Base-by-base conservation (phyloP, 208 protist species). In the Trypanosoma scelopori region DNA sequence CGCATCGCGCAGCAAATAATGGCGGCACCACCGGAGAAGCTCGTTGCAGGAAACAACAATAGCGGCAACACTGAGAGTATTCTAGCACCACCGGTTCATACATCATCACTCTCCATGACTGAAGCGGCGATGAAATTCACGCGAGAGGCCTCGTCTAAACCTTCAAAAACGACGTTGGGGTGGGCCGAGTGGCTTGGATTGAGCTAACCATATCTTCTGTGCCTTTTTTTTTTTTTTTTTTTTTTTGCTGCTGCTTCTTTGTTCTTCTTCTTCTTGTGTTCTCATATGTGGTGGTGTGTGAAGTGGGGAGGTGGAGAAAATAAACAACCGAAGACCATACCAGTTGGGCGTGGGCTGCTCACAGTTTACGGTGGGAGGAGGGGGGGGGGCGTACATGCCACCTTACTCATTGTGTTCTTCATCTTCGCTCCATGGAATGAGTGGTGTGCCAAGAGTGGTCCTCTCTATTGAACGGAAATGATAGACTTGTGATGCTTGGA, bases 111-210 rank as follows among this genome's bases (percentile, higher is more conserved):
- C 5, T 1, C 12, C 27, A 63, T 71, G 66, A 53, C 66, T 11
- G 39, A 48, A 15, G 66, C 48, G 22, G 55, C 57, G 25, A 12
- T 65, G 58, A 32, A 35, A 37, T 60, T 28, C 37, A 47, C 37
- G 37, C 37, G 66, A 35, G 5, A 23, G 39, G 7, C 41, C 25
- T 45, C 65, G 32, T 13, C 46, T 6, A 20, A 16, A 3, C 65
- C 61, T 27, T 39, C 28, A 12, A 7, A 27, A 25, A 16, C 35
- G 53, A 37, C 13, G 27, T 46, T 76, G 25, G 52, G 47, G 7
- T 71, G 56, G 51, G 59, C 51, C 5, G 58, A 50, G 25, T 65
- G 65, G 52, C 30, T 64, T 37, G 56, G 65, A 18, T 41, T 60
- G 11, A 52, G 5, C 27, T 61, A 53, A 30, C n/a, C 3, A n/a